phyloP scores from a whole-genome alignment of 2,329 filamentous ascomycete genomes.

The Microdochium trichocladiopsis region DNA sequence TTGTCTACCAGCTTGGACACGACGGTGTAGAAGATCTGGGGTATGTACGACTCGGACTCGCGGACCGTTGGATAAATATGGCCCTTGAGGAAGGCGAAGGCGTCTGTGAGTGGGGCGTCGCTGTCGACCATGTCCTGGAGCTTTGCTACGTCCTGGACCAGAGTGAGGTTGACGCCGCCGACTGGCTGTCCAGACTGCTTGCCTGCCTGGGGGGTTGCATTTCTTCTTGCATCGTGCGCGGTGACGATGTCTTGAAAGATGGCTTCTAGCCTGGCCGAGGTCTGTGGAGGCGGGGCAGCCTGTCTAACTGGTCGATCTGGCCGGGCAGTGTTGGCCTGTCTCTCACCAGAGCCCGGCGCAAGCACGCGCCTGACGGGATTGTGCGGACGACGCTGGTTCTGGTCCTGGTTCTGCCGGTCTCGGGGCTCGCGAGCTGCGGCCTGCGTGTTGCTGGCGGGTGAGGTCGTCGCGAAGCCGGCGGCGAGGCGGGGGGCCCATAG shows the following conservation, averaged over 20 bases:
- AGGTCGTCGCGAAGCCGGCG: background rate
- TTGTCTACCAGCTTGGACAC: constrained; percentile 20
- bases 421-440: no score
- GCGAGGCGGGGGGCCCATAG: constrained; percentile 8
- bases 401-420: background rate
- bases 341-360: background rate
- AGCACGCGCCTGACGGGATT: background rate
- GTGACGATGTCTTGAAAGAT: constrained; percentile 4
- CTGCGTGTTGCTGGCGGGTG: background rate
- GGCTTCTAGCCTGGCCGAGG: background rate
- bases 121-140: constrained; percentile 23
- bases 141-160: constrained; percentile 15
- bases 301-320: background rate
- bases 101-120: constrained; percentile 11
- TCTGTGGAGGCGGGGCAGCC: background rate
- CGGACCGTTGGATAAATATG: constrained; percentile 21
- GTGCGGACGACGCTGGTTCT: background rate
- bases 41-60: constrained; percentile 12
- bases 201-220: background rate
- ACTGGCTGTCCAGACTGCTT: background rate
- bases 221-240: background rate
- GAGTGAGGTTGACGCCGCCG: constrained; percentile 5
- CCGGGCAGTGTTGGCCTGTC: background rate
- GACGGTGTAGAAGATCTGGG: constrained; percentile 20
- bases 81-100: constrained; percentile 15